Base-by-base conservation (phyloP, 352 stramenopile species). In the Pythium phragmitis region DNA sequence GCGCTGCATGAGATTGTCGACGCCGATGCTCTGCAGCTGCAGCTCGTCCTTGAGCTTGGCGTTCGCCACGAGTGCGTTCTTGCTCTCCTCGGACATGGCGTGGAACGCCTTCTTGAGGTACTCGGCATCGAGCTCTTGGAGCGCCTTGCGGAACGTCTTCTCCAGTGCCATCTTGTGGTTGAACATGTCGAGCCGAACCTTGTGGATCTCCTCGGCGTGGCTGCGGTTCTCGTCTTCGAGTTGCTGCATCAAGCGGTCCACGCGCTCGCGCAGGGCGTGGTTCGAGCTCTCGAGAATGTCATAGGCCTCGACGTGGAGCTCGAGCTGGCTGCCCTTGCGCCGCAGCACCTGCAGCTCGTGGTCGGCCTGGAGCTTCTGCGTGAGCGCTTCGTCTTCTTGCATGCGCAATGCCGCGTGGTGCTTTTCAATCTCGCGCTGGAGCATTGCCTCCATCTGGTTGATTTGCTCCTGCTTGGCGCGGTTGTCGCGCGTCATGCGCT, bases 101-200 rank as follows among this genome's bases (percentile, higher is more conserved):
- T 92, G 86, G 57, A 90, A 92, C 14, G 83, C 83, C 45, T 89
- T 89, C 74, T 91, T 88, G 21, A 91, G 74, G 42, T 92, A 91
- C 36, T 92, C 78, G 37, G 79, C 81, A 53, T 91, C 83, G 8
- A 91, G 70, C 65, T 92, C 83, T 60, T 90, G 83, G 11, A 92
- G 70, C 1, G 81, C 72, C 65, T 89, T 92, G 11, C 83, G 73
- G 55, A 92, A 92, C 1, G 83, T 90, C 77, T 92, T 89, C 65
- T 92, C 83, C 28, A 92, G 71, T 37, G 81, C 81, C 81, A 92
- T 91, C 57, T 91, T 92, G 75, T 91, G 83, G 57, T 92, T 92
- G 62, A 92, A 92, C 81, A 90, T 89, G 60, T 92, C 83, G 41
- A 91, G 70, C 9, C 80, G 75, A 47, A 91, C 79, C 67, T 88